Base-by-base conservation (phyloP, 169 alveolate species). In the Plasmodium knowlesi region DNA sequence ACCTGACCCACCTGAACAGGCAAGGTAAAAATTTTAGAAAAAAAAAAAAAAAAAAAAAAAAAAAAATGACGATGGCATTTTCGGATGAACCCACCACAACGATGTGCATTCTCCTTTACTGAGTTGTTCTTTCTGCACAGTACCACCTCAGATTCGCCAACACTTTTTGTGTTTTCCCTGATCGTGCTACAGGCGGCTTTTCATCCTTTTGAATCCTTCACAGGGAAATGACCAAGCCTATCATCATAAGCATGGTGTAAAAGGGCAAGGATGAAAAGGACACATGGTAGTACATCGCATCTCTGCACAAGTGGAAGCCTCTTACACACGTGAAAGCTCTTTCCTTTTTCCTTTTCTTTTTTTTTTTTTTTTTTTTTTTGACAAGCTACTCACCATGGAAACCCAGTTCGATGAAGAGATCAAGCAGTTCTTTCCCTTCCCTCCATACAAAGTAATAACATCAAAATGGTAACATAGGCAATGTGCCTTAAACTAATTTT, bases 371-470 rank as follows among this genome's bases (percentile, higher is more conserved):
- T 22, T 30, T 39, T 5, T 50, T 54, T 30, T 28, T 22, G 22
- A 6, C 4, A 81, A 81, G 19, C 37, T 6, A 16, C 2, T 22
- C 46, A 43, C 28, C 53, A 85, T 85, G 93, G 14, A 2, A 22
- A 76, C 19, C 53, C 19, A 22, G 37, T 85, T 85, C 22, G 43
- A 72, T 6, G 84, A 85, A 10, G 93, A 85, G 25, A 85, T 85
- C 57, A 41, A 25, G 28, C 53, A 16, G 25, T 53, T 85, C 39
- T 85, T 85, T 25, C 93, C 93, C 43, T 85, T 85, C 30, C 70
- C 53, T 4, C 93, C 93, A 2, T 85, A 85, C 46, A 50, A 85
- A 28, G 93, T 85, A 74, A 37, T 32, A 32, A 32, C 53, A 8
- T 4, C 30, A 46, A 10, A 81, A 39, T 25, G 32, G 54, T 14